Evolutionary conservation across 768 basidiomycete species (phyloP), one percentile per base, ranked within the genome.

Genomic region (Saitozyma podzolica): DNA sequence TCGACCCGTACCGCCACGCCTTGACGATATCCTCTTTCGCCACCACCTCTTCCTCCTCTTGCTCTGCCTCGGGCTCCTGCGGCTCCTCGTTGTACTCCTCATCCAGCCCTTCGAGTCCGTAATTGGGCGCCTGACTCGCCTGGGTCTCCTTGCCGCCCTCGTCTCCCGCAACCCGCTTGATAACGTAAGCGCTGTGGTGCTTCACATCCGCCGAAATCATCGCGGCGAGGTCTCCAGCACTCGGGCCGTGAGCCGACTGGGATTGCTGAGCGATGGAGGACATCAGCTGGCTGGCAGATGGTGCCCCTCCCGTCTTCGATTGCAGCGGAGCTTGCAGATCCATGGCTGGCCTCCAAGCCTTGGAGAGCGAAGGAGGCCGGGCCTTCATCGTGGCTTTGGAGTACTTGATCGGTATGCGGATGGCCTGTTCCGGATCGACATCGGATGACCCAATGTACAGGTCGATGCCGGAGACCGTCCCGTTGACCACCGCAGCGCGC

Each of bases 371-470:
- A 56, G 89, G 88, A 0, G 91, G 87, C 41, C 86, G 82, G 3
- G 85, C 84, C 19, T 85, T 71, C 29, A 88, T 85, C 0, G 91
- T 93, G 56, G 87, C 88, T 80, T 97, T 97, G 66, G 86, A 88
- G 19, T 86, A 83, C 71, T 88, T 88, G 65, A 97, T 83, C 9
- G 81, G 78, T 59, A 97, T 84, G 70, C 87, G 86, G 43, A 96
- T 80, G 1, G 90, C 87, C 70, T 91, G 87, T n/a, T 86, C 86
- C 6, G 85, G 80, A 37, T 85, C 82, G 0, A 83, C 82, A 6
- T 88, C 86, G 9, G 84, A 80, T 66, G 93, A 90, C 0, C 95
- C 95, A 19, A 99, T 81, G 40, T 88, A 86, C 6, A 99, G 82
- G 4, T 85, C 83, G 43, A 85, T 88, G n/a, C 81, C 82, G 73